Evolutionary conservation across 257 asterid species (phyloP), one percentile per base, ranked within the genome.

Genomic region (Solanum tarijense): DNA sequence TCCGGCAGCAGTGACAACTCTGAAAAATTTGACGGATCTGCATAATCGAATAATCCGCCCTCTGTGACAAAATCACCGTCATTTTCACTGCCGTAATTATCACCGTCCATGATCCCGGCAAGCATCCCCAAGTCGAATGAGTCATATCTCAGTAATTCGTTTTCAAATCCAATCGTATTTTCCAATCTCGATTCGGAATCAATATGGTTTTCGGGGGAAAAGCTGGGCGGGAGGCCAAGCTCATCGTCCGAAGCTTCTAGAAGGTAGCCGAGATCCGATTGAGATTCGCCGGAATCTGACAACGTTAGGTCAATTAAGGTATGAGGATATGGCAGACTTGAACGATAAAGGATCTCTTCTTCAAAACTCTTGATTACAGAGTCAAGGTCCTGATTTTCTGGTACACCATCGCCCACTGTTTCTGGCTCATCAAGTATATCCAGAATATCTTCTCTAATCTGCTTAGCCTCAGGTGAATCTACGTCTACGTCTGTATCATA

Each of bases 201-300:
- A n/a, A 41, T 20, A 23, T 23, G 82, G 4, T 78, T 89, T 23
- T 83, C 86, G 27, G 83, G 52, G 31, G 89, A 32, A 5, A 13
- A 82, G 1, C 84, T 29, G 12, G 93, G 91, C 3, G 94, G 94
- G 9, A 92, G 90, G 73, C 94, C 94, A 25, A 92, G 91, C 69
- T 92, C 93, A 74, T 92, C 91, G 76, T 92, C 93, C 18, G 94
- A 90, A 25, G 94, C 94, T 41, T 78, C 94, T 34, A 91, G 88
- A 25, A 92, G 93, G 87, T 83, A 91, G 9, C 93, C 91, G 16
- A 92, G 91, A 18, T 91, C 91, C 86, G 91, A 88, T 35, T 88
- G 93, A 6, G 87, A 69, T 16, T 83, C 88, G 58, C 85, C 89
- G 88, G 90, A 82, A 46, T 76, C 48, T 31, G 92, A 88, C 16